Evolutionary conservation across 768 basidiomycete genomes (phyloP), one percentile per base, ranked within the genome.

Genomic region (Phanerochaete carnosa): DNA sequence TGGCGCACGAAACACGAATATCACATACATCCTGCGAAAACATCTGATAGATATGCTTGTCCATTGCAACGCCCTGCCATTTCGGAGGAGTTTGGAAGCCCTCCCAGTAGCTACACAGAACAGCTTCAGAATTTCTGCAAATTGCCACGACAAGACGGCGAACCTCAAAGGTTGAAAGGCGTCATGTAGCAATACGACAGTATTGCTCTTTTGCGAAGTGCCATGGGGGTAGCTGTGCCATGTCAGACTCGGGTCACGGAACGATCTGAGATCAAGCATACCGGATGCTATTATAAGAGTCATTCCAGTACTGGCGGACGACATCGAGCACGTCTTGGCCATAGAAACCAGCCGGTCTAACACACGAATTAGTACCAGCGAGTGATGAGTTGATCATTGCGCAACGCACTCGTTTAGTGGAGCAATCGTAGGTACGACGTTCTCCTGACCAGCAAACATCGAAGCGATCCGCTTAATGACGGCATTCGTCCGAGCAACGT

Each of bases 31-130:
- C 70, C 43, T 79, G 65, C 22, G 80, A 82, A 75, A 92, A 92
- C 72, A 92, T 81, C 68, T 90, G 88, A 67, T 92, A 92, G 55
- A 88, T 83, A 68, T 92, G 90, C 33, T 87, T 90, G 70, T 92
- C 91, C 76, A 94, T 83, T 23, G 87, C 82, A n/a, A 92, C 92
- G 13, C 89, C 88, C 43, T 85, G 68, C 59, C 64, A 88, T 32
- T 76, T 59, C 0, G 84, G 81, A 19, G 72, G 53, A 2, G 77
- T 73, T 78, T 84, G 76, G 61, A 88, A 90, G 22, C 83, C 83
- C 39, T 73, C 69, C 90, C 91, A 93, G 67, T 81, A 87, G 62
- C 79, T 82, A 52, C 39, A 23, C 13, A 37, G 33, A 28, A 22
- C 22, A 29, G 33, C 12, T 16, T 50, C 25, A 50, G n/a, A n/a